Conservation (phyloP, 441 rosid species). For the Syzygium malaccense region DNA sequence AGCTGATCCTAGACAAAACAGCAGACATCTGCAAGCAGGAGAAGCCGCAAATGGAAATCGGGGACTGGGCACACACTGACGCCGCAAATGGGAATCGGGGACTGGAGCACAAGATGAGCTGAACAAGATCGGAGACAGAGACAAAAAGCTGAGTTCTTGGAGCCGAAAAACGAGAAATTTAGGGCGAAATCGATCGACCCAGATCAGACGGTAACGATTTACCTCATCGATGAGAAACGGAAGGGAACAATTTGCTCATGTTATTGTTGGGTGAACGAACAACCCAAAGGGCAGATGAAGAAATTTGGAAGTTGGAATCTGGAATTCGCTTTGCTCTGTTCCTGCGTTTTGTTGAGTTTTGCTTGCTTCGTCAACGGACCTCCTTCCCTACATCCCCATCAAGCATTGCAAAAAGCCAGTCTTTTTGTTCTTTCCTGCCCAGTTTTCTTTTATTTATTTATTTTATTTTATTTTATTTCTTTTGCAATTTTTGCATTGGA, state of each 20-base stretch:
- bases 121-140: neutral
- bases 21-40: neutral
- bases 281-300: too few species aligned
- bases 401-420: neutral
- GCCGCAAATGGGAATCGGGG: neutral
- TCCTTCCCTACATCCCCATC: neutral
- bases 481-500: neutral
- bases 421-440: neutral
- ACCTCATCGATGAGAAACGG: neutral
- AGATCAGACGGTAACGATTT: neutral
- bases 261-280: too few species aligned
- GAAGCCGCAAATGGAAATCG: neutral
- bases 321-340: neutral
- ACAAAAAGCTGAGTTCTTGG: neutral
- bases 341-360: neutral
- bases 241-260: too few species aligned
- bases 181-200: neutral
- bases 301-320: too few species aligned
- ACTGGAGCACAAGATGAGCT: neutral
- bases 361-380: neutral
- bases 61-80: neutral
- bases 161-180: neutral
- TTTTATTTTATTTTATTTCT: neutral
- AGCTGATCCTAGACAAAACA: neutral
- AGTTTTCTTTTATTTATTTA: neutral